Base-by-base conservation (phyloP, 2,329 filamentous ascomycete genomes). In the Eutypella sp. region DNA sequence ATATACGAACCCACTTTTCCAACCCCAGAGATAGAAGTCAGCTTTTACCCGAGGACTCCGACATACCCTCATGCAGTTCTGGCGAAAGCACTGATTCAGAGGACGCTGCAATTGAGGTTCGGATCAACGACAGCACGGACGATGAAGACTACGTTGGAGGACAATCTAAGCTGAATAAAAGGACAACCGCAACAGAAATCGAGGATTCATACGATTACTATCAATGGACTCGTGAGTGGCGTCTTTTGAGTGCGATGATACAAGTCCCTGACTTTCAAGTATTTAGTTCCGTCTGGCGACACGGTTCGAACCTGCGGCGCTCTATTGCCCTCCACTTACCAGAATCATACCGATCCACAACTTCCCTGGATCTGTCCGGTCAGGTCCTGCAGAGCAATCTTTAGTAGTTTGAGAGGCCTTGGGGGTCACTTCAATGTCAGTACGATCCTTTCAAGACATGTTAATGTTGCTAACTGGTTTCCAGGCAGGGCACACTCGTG, bases 311-410 rank as follows among this genome's bases (percentile, higher is more conserved):
- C 48, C 7, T 15, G 6, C 13, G 67, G 68, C 4, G 58, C 54
- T 18, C 29, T 69, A 10, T 46, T 69, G 27, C 69, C 69, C 1
- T 48, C 53, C 2, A 54, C 52, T 5, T 70, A 71, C 44, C 46
- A 55, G 34, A 38, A 60, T 3, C 52, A 61, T 19, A 40, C 50
- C 6, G 46, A 63, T 36, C 50, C 52, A 1, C 20, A 47, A 0
- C 45, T 41, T 29, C 63, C 55, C 0, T 70, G 53, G 42, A 50
- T 68, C 15, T 72, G 69, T 31, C 66, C 69, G 5, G 58, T 71
- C 3, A 62, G 68, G 3, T 52, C 62, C 29, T 72, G 68, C 24
- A 64, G 62, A 7, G 51, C 46, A 2, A 31, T 64, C 4, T 62
- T 68, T 18, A 24, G 20, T 10, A 50, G 19, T 8, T 27, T 58